These are phyloP conservation scores for Fusarium ramigenum DNA, from an alignment of 2,329 filamentous ascomycete genomes.

Conservation along the genomic window DNA sequence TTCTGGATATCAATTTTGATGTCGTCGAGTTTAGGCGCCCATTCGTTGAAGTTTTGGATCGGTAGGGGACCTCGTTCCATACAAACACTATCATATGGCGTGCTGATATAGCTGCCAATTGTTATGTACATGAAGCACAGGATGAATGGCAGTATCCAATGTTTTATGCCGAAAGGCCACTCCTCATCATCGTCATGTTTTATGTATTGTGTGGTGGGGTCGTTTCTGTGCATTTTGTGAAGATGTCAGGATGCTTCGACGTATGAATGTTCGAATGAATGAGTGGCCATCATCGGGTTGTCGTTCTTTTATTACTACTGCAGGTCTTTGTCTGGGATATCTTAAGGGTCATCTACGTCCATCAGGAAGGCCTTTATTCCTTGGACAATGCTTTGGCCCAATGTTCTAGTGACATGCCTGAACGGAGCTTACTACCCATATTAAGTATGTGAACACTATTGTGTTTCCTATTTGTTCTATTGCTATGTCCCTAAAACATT, in stretches of 20 bases:
- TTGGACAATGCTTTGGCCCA: not conserved
- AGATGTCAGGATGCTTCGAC: not conserved
- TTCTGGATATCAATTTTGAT: not conserved
- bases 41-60: not conserved
- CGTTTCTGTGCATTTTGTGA: not conserved
- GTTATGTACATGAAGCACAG: not conserved
- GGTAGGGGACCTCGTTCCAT: not conserved
- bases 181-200: not conserved
- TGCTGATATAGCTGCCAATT: not conserved
- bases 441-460: not conserved
- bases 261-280: not conserved
- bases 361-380: not conserved
- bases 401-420: not conserved
- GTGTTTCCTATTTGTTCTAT: not conserved
- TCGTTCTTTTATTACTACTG: not conserved
- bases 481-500: not conserved
- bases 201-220: not conserved
- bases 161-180: not conserved
- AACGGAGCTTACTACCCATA: accelerated
- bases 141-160: not conserved
- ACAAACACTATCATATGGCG: not conserved
- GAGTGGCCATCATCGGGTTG: not conserved
- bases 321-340: not conserved
- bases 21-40: not conserved
- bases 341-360: not conserved